Conservation (phyloP, 2,329 filamentous ascomycete genomes). For the Penicillium brevicompactum region DNA sequence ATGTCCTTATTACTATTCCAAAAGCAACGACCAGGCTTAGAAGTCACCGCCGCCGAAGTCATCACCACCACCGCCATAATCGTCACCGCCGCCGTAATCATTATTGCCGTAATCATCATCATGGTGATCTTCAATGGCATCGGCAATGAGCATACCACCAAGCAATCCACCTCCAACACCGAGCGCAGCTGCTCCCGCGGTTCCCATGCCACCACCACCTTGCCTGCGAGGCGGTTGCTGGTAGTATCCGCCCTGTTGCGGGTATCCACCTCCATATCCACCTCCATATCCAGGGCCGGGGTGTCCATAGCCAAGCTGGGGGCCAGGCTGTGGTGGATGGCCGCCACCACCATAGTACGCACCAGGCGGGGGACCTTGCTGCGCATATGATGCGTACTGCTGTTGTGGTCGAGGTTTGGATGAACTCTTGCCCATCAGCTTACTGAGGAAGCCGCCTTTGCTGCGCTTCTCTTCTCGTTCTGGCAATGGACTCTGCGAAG, state of each 20-base stretch:
- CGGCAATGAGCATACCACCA: slow-evolving; percentile 72
- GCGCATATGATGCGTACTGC: slow-evolving; percentile 25
- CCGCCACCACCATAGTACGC: slow-evolving; percentile 37
- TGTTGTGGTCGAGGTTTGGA: slow-evolving; percentile 26
- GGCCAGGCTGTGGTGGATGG: slow-evolving; percentile 29
- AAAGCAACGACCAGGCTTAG: slow-evolving; percentile 9
- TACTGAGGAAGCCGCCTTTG: slow-evolving; percentile 54
- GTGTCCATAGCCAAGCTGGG: slow-evolving; percentile 16
- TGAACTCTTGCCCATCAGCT: slow-evolving; percentile 53
- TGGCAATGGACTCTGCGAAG: slow-evolving; percentile 29
- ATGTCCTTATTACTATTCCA: neutral
- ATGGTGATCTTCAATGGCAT: slow-evolving; percentile 64
- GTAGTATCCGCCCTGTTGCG: slow-evolving; percentile 38
- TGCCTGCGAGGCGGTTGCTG: slow-evolving; percentile 48
- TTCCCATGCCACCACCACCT: slow-evolving; percentile 61
- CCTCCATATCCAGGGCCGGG: slow-evolving; percentile 5
- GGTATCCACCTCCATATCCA: slow-evolving; percentile 44
- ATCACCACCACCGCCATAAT: slow-evolving; percentile 39
- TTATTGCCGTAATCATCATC: slow-evolving; percentile 33
- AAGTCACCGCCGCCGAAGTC: slow-evolving; percentile 33
- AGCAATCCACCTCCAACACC: slow-evolving; percentile 80
- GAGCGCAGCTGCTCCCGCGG: slow-evolving; percentile 71
- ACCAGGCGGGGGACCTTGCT: slow-evolving; percentile 30
- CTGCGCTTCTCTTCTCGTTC: slow-evolving; percentile 41
- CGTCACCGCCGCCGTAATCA: slow-evolving; percentile 30